Conservation (phyloP, 306 rosid species). For the Quercus parvula region DNA sequence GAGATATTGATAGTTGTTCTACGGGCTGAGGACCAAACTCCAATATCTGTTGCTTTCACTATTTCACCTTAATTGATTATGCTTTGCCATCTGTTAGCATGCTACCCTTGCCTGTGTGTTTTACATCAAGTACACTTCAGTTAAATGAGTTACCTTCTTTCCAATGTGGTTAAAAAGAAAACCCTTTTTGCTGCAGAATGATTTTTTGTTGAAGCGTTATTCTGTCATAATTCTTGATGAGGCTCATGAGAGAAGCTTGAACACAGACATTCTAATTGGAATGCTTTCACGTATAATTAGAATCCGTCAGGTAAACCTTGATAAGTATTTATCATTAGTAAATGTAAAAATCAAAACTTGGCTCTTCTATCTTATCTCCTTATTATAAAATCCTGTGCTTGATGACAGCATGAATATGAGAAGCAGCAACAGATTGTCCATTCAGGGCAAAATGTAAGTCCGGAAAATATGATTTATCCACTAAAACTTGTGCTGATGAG, state of each 20-base stretch:
- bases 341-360: neutral
- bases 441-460: constrained; percentile 52
- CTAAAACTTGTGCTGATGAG: constrained; percentile 94
- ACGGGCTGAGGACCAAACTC: neutral
- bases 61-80: neutral
- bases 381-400: constrained; percentile 1
- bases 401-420: constrained; percentile 44
- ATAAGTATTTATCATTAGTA: constrained; percentile 11
- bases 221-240: constrained; percentile 86
- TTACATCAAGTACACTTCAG: neutral
- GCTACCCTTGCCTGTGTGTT: neutral
- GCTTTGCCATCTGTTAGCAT: neutral
- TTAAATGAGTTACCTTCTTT: neutral
- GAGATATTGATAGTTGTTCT: neutral
- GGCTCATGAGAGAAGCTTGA: constrained; percentile 98
- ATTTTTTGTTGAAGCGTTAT: constrained; percentile 70
- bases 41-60: neutral
- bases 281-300: constrained; percentile 79
- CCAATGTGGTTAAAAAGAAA: constrained; percentile 14
- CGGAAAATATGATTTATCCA: constrained; percentile 58
- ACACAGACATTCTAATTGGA: constrained; percentile 89
- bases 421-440: constrained; percentile 42
- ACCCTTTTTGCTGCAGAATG: constrained; percentile 52
- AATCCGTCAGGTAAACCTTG: constrained; percentile 60
- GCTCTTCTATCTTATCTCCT: constrained; percentile 14